A percentile compares a stretch with the other conserved stretches of the same genome.
These are phyloP conservation scores for Penicillium samsonianum DNA, from an alignment of 495 filamentous ascomycete genomes.

Conservation along the genomic window DNA sequence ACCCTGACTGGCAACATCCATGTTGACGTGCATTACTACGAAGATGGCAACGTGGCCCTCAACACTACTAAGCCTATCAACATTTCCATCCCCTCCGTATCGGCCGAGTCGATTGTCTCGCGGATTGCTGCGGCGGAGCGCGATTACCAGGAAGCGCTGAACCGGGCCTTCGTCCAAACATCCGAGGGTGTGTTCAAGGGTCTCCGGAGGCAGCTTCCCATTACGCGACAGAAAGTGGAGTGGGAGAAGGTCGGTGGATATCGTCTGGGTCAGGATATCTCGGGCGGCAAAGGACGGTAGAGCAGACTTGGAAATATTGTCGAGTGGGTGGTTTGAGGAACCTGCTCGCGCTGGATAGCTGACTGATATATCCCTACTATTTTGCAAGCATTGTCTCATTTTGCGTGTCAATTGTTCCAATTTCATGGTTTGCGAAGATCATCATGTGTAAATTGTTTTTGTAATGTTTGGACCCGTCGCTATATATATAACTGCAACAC, in stretches of 20 bases:
- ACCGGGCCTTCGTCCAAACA: conserved; percentile 80
- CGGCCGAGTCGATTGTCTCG: conserved; percentile 67
- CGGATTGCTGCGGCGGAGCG: conserved; percentile 79
- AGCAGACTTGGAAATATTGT: conserved; percentile 7
- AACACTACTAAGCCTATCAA: conserved; percentile 76
- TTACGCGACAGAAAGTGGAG: conserved; percentile 97
- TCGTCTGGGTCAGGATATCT: conserved; percentile 72
- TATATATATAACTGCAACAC: not conserved
- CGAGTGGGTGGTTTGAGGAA: conserved; percentile 5
- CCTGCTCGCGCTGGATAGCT: conserved; percentile 3
- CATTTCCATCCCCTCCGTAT: conserved; percentile 56
- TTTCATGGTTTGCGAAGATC: not conserved
- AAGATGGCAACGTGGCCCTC: conserved; percentile 96
- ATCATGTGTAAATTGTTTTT: not conserved
- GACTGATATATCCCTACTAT: conserved; percentile 16
- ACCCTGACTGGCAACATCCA: conserved; percentile 49
- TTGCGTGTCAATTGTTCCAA: not conserved
- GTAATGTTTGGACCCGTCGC: not conserved
- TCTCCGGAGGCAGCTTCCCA: conserved; percentile 86
- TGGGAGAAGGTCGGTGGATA: conserved; percentile 99
- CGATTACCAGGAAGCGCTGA: conserved; percentile 94
- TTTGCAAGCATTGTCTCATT: conserved; percentile 10
- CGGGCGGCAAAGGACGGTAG: conserved; percentile 44
- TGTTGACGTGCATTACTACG: conserved; percentile 93
- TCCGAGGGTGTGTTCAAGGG: conserved; percentile 95